Conservation (phyloP, 495 filamentous ascomycete species). For the Aspergillus incahuasiensis region DNA sequence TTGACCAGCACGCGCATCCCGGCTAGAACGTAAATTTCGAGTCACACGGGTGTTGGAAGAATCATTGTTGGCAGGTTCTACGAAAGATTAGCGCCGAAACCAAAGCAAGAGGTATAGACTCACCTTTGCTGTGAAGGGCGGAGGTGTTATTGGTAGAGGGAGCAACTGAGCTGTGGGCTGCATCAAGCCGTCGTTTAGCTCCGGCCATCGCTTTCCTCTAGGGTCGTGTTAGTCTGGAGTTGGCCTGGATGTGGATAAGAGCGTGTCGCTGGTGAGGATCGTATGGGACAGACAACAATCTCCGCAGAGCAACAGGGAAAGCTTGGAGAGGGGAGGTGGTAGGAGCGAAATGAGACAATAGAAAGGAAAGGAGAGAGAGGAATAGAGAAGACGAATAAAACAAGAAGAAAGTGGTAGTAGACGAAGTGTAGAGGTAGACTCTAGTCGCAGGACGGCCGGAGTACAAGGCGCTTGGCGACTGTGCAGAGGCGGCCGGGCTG, state of each 20-base stretch:
- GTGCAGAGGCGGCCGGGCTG: background rate
- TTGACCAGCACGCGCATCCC: conserved; percentile 22
- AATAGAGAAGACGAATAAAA: background rate
- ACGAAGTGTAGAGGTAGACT: conserved; percentile 1
- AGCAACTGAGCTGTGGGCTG: conserved; percentile 14
- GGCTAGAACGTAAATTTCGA: conserved; percentile 24
- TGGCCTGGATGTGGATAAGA: background rate
- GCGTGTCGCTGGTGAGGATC: background rate
- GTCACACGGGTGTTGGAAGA: conserved; percentile 22
- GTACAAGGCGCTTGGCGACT: conserved; percentile 11
- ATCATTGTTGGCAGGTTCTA: conserved; percentile 17
- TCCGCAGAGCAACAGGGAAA: background rate
- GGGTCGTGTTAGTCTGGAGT: background rate
- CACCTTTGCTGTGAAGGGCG: conserved; percentile 12
- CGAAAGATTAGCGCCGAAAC: background rate
- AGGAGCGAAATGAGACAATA: background rate
- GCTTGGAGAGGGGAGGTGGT: background rate
- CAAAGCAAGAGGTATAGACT: conserved; percentile 1
- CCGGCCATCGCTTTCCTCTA: conserved; percentile 34
- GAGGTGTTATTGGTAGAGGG: conserved; percentile 10
- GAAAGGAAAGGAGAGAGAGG: background rate
- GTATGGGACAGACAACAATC: background rate
- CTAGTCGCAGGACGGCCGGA: conserved; percentile 6
- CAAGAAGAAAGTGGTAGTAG: conserved; percentile 1
- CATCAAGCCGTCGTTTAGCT: conserved; percentile 24